These are phyloP conservation scores for Aspergillus kassunensis DNA, from an alignment of 495 filamentous ascomycete species.

Conservation along the genomic window DNA sequence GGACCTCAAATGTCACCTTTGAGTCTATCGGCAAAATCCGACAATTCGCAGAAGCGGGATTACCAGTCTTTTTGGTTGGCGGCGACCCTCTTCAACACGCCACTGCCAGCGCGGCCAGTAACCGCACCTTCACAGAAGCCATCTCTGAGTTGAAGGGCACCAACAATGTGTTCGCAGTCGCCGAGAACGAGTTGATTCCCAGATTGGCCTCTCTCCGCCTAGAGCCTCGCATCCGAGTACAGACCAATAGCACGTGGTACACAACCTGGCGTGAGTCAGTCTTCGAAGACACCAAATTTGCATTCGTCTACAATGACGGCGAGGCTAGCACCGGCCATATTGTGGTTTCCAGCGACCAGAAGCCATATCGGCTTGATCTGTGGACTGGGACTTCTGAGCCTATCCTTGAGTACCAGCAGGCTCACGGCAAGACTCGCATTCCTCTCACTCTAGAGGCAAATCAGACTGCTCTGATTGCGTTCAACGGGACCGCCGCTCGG, in stretches of 20 bases:
- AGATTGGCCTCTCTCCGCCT: no score
- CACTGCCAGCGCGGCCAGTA: no score
- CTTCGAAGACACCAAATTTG: slow-evolving; percentile 27
- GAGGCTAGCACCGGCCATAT: not conserved
- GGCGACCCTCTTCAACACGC: no score
- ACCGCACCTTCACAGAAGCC: no score
- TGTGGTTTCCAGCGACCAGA: not conserved
- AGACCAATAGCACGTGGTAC: slow-evolving; percentile 33
- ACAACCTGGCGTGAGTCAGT: slow-evolving; percentile 29
- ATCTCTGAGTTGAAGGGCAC: no score
- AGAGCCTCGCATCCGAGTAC: slow-evolving; percentile 19
- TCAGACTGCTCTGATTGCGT: not conserved
- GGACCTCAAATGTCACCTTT: no score
- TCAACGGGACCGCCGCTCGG: no score
- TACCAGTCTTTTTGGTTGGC: no score
- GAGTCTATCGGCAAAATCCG: no score
- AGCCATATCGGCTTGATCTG: not conserved
- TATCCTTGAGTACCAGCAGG: not conserved
- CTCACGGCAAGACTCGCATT: not conserved
- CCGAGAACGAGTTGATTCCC: no score
- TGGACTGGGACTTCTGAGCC: not conserved
- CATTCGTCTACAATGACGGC: slow-evolving; percentile 5
- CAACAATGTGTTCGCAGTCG: no score
- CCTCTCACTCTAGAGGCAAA: not conserved
- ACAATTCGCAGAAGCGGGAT: no score